Evolutionary conservation across 2,329 filamentous ascomycete genomes (phyloP).

Genomic region (Fusarium longipes): DNA sequence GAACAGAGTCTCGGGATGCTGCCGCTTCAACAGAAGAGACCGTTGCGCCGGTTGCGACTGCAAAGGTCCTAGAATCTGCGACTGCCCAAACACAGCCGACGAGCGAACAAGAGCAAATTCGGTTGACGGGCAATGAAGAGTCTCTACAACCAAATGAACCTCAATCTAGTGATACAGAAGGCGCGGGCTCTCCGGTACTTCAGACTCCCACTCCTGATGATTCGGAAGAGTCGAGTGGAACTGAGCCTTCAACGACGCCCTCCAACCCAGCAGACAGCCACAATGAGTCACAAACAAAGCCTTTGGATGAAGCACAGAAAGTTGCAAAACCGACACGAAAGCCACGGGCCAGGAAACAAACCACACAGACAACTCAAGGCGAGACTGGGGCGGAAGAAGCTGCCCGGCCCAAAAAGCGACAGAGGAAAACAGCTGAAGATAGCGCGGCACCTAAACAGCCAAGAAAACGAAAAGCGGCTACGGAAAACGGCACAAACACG

Average conservation of each 20-base stretch:
- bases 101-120: constrained; percentile 18
- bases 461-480: constrained; percentile 46
- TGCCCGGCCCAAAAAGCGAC: constrained; percentile 50
- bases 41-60: neutral
- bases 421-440: constrained; percentile 47
- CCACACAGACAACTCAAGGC: constrained; percentile 21
- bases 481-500: constrained; percentile 42
- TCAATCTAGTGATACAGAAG: neutral
- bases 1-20: neutral
- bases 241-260: constrained; percentile 32
- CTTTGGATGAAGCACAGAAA: constrained; percentile 15
- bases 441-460: constrained; percentile 34
- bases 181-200: constrained; percentile 12
- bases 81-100: constrained; percentile 7
- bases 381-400: constrained; percentile 33
- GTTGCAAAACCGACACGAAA: constrained; percentile 23
- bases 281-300: constrained; percentile 20
- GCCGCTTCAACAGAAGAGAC: neutral
- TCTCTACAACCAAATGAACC: neutral
- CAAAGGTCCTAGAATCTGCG: neutral
- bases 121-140: neutral
- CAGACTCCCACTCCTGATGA: constrained; percentile 29
- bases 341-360: constrained; percentile 36
- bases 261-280: constrained; percentile 11
- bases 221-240: constrained; percentile 22